These are phyloP conservation scores for Yamadazyma laniorum DNA, from an alignment of 805 yeast genomes.

Conservation along the genomic window DNA sequence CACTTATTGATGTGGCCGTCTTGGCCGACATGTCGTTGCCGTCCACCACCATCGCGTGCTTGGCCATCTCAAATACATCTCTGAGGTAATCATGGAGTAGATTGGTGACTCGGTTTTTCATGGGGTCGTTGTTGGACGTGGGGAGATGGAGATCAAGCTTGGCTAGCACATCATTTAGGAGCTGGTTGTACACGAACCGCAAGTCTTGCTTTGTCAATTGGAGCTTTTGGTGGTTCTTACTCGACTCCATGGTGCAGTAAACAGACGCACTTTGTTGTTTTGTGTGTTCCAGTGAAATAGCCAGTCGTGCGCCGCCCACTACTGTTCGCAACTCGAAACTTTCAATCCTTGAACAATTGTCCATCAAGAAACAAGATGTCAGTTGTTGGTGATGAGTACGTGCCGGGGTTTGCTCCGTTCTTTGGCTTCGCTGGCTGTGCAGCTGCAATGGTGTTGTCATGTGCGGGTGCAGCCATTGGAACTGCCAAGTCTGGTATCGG, in stretches of 20 bases:
- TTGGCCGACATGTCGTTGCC: constrained; percentile 41
- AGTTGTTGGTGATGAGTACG: constrained; percentile 49
- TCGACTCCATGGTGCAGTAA: constrained; percentile 1
- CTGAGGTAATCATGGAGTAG: constrained; percentile 46
- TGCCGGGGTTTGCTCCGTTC: constrained; percentile 94
- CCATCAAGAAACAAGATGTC: constrained; percentile 7
- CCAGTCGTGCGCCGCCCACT: too few relatives aligned
- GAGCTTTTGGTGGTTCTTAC: constrained; percentile 37
- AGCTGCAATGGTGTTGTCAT: constrained; percentile 83
- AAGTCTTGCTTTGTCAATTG: constrained; percentile 55
- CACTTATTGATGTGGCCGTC: constrained; percentile 20
- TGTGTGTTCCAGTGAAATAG: neutral
- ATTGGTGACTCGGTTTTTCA: constrained; percentile 43
- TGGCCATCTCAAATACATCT: constrained; percentile 56
- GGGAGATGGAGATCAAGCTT: constrained; percentile 53
- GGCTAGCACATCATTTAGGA: constrained; percentile 40
- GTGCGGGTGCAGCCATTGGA: constrained; percentile 98
- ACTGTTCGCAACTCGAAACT: too few relatives aligned
- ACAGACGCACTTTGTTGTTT: neutral
- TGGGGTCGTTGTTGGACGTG: constrained; percentile 40
- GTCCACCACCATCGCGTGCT: constrained; percentile 55
- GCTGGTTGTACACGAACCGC: constrained; percentile 44
- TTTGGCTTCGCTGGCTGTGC: constrained; percentile 98
- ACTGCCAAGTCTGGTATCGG: constrained; percentile 98
- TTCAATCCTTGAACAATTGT: neutral